Percentiles rank a stretch among this genome's conserved stretches.
Conservation (phyloP, 768 basidiomycete species). For the Ramaria sp. region DNA sequence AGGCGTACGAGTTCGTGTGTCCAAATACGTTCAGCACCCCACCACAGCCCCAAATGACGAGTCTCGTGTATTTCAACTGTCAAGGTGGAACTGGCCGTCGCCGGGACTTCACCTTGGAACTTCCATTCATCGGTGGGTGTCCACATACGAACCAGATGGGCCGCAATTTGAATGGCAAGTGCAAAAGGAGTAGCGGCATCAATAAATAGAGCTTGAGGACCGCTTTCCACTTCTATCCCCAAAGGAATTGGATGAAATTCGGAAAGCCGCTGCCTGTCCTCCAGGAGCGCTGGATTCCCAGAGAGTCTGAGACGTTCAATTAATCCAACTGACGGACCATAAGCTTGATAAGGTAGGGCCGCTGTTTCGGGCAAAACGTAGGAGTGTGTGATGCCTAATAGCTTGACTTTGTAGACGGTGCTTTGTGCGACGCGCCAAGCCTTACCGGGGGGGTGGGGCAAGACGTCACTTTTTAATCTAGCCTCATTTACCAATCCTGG, state of each 20-base stretch:
- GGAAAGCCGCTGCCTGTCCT: constrained; percentile 22
- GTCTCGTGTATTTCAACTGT: constrained; percentile 15
- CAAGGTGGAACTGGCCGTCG: not conserved
- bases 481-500: constrained; percentile 57
- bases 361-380: constrained; percentile 40
- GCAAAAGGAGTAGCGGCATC: constrained; percentile 54
- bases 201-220: constrained; percentile 26
- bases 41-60: constrained; percentile 76
- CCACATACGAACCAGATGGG: constrained; percentile 54
- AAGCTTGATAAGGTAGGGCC: constrained; percentile 68
- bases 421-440: constrained; percentile 54
- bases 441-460: constrained; percentile 21
- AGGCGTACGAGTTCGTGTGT: constrained; percentile 73
- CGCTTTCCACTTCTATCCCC: constrained; percentile 4
- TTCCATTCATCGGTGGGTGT: constrained; percentile 65
- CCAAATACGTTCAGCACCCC: constrained; percentile 87
- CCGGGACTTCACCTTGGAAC: constrained; percentile 16
- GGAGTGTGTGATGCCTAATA: constrained; percentile 46
- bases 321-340: constrained; percentile 36
- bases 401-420: constrained; percentile 54
- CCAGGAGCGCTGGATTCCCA: not conserved
- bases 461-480: constrained; percentile 34
- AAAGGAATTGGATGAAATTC: constrained; percentile 43
- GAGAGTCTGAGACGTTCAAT: constrained; percentile 4
- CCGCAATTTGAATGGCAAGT: constrained; percentile 61